Conservation (phyloP, 768 basidiomycete species). For the Coprinopsis sp. region DNA sequence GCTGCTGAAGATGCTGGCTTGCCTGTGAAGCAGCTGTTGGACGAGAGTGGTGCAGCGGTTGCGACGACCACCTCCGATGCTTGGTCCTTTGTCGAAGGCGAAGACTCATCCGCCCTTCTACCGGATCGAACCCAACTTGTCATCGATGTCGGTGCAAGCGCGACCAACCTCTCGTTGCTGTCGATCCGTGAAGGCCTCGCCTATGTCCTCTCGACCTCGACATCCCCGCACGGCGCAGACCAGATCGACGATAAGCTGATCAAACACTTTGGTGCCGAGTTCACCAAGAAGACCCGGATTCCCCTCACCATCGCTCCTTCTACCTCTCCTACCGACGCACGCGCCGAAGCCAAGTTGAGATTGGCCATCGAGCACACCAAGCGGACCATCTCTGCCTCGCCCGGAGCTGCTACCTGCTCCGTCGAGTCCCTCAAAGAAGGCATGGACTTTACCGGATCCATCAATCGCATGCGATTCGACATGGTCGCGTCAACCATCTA, state of each 20-base stretch:
- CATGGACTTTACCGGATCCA: slow-evolving; percentile 67
- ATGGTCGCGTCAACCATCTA: slow-evolving; percentile 61
- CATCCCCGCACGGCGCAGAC: slow-evolving; percentile 57
- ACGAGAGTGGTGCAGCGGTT: slow-evolving; percentile 79
- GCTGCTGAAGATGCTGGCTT: slow-evolving; percentile 82
- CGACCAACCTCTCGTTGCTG: slow-evolving; percentile 63
- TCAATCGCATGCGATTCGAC: slow-evolving; percentile 58
- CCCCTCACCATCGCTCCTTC: slow-evolving; percentile 62
- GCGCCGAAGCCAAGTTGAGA: slow-evolving; percentile 89
- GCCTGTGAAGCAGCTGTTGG: slow-evolving; percentile 78
- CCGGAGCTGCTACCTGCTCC: slow-evolving; percentile 84
- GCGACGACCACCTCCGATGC: slow-evolving; percentile 48
- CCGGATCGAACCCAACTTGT: slow-evolving; percentile 74
- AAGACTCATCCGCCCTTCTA: slow-evolving; percentile 20
- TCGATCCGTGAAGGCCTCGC: slow-evolving; percentile 73
- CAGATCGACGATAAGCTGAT: slow-evolving; percentile 79
- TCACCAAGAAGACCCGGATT: slow-evolving; percentile 91
- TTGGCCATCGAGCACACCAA: slow-evolving; percentile 95
- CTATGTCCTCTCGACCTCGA: slow-evolving; percentile 52
- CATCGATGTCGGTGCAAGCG: slow-evolving; percentile 77
- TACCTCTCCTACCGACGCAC: slow-evolving; percentile 56
- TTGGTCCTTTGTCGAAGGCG: slow-evolving; percentile 29
- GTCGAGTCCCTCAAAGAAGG: slow-evolving; percentile 96
- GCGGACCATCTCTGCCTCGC: slow-evolving; percentile 82
- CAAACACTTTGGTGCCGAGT: slow-evolving; percentile 91